phyloP scores from a whole-genome alignment of 2,329 filamentous ascomycete species.

The Aspergillus ibericus region DNA sequence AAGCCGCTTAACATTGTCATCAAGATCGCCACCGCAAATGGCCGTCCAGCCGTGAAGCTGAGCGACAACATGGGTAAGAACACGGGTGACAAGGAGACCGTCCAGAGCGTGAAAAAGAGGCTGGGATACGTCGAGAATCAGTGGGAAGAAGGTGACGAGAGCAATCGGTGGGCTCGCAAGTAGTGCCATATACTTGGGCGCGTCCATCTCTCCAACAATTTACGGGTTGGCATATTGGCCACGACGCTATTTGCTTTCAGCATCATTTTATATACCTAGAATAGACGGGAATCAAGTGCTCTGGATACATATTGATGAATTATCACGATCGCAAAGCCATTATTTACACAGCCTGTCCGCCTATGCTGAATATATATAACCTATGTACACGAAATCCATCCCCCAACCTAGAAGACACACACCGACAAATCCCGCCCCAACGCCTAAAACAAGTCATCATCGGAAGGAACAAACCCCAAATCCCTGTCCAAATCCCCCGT shows the following conservation, averaged over 20 bases:
- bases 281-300: too few species aligned
- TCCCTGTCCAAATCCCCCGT: conserved; percentile 42
- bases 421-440: not conserved
- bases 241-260: not conserved
- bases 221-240: not conserved
- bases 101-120: conserved; percentile 78
- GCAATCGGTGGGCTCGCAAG: not conserved
- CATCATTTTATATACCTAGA: not conserved
- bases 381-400: not conserved
- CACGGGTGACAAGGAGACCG: conserved; percentile 77
- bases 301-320: too few species aligned
- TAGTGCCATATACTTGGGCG: not conserved
- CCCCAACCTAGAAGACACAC: not conserved
- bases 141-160: conserved; percentile 72
- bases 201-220: not conserved
- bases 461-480: conserved; percentile 32
- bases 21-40: conserved; percentile 83
- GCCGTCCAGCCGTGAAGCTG: conserved; percentile 85
- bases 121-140: conserved; percentile 83
- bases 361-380: not conserved
- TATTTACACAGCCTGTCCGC: too few species aligned
- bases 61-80: conserved; percentile 93
- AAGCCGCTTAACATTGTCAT: conserved; percentile 96
- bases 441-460: conserved; percentile 30
- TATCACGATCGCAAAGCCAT: too few species aligned